A percentile compares a stretch with the other conserved stretches of the same genome.
These are phyloP conservation scores for Malus hybrid DNA, from an alignment of 331 rosid genomes.

Conservation along the genomic window DNA sequence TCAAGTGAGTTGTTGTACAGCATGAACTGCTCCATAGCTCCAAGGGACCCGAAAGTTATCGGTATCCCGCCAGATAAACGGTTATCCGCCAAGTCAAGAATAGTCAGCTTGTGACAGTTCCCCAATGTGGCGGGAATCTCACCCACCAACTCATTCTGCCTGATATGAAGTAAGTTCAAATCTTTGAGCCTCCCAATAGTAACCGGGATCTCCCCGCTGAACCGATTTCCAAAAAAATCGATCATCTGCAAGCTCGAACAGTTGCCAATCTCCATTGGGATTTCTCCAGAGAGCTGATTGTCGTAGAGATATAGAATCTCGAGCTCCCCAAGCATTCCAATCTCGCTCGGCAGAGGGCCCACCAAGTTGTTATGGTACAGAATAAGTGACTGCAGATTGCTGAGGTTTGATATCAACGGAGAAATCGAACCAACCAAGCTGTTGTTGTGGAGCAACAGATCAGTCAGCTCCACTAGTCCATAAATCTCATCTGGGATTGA, in stretches of 20 bases:
- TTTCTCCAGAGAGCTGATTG: slow-evolving; percentile 54
- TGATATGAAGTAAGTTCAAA: slow-evolving; percentile 64
- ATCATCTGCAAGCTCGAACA: slow-evolving; percentile 72
- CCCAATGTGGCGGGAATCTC: slow-evolving; percentile 71
- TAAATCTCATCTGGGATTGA: slow-evolving; percentile 58
- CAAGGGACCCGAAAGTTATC: slow-evolving; percentile 48
- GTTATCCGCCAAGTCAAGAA: slow-evolving; percentile 77
- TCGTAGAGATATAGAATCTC: slow-evolving; percentile 75
- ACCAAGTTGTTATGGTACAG: slow-evolving; percentile 61
- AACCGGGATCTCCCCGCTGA: slow-evolving; percentile 60
- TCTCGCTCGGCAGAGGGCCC: slow-evolving; percentile 71
- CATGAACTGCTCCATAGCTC: slow-evolving; percentile 58
- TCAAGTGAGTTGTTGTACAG: slow-evolving; percentile 86
- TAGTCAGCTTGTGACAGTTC: slow-evolving; percentile 53
- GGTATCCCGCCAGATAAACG: slow-evolving; percentile 66
- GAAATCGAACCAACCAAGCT: slow-evolving; percentile 67
- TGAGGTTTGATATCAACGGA: slow-evolving; percentile 59
- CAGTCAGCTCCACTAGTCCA: slow-evolving; percentile 43
- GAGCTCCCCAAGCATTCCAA: slow-evolving; percentile 71
- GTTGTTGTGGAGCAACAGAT: slow-evolving; percentile 74
- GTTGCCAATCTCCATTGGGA: slow-evolving; percentile 75
- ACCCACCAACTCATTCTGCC: slow-evolving; percentile 76
- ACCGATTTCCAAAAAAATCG: slow-evolving; percentile 68
- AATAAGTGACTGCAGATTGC: slow-evolving; percentile 42
- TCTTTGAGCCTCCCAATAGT: slow-evolving; percentile 63